Conservation (phyloP, 2,329 filamentous ascomycete genomes). For the Fusarium solani-melongenae region DNA sequence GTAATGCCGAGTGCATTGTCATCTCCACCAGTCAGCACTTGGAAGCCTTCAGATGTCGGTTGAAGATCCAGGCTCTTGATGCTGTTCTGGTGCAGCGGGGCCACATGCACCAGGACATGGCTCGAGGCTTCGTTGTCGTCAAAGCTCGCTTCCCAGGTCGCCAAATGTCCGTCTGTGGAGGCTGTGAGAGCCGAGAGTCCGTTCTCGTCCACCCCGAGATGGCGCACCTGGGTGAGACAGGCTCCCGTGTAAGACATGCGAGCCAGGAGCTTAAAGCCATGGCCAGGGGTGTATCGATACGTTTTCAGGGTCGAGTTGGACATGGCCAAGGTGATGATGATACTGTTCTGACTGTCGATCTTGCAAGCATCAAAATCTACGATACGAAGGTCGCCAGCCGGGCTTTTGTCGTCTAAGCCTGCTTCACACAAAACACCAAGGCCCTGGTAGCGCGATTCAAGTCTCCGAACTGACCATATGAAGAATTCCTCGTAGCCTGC, state of each 20-base stretch:
- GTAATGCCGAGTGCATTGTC: conserved; percentile 82
- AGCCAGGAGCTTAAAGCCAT: conserved; percentile 62
- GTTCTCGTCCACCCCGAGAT: conserved; percentile 49
- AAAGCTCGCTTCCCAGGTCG: conserved; percentile 45
- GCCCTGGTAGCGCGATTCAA: conserved; percentile 62
- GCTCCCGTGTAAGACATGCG: conserved; percentile 73
- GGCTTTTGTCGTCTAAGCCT: conserved; percentile 61
- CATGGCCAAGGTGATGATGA: conserved; percentile 77
- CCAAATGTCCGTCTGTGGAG: conserved; percentile 83
- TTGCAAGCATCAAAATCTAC: conserved; percentile 76
- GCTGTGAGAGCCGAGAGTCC: conserved; percentile 68
- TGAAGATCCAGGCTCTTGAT: conserved; percentile 73
- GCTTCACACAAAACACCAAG: conserved; percentile 69
- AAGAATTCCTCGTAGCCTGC: conserved; percentile 91
- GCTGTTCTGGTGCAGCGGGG: conserved; percentile 79
- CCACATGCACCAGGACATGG: conserved; percentile 47
- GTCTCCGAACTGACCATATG: conserved; percentile 75
- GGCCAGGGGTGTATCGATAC: conserved; percentile 59
- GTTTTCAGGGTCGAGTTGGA: conserved; percentile 84
- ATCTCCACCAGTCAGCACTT: conserved; percentile 84
- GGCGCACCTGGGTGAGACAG: conserved; percentile 76
- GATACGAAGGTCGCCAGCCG: conserved; percentile 77
- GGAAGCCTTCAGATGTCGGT: conserved; percentile 44
- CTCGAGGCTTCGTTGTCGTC: conserved; percentile 5
- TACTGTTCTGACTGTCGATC: conserved; percentile 45